phyloP scores from a whole-genome alignment of 2,329 filamentous ascomycete species.

The Incumbomyces lentus region DNA sequence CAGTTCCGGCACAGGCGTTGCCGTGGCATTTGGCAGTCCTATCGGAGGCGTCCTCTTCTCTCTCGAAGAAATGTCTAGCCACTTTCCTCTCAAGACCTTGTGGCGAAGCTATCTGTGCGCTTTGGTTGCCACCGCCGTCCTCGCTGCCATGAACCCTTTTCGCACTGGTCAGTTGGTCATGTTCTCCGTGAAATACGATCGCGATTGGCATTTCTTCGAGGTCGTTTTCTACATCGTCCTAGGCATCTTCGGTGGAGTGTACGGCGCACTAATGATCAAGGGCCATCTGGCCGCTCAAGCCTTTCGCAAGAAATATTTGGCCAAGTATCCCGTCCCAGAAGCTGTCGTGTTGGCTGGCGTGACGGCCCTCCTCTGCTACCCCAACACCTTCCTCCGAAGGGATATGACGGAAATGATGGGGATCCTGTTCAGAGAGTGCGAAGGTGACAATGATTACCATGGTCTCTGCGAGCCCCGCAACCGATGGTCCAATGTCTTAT shows the following conservation, averaged over 20 bases:
- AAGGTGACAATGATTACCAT: slow-evolving; percentile 77
- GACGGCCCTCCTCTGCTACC: slow-evolving; percentile 90
- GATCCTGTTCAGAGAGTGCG: slow-evolving; percentile 88
- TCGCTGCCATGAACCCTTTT: slow-evolving; percentile 96
- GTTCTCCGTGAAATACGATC: slow-evolving; percentile 95
- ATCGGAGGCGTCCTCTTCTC: slow-evolving; percentile 96
- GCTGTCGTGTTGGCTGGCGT: slow-evolving; percentile 70
- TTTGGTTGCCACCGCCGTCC: slow-evolving; percentile 80
- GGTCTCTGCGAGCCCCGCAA: slow-evolving; percentile 73
- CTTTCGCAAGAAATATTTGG: slow-evolving; percentile 86
- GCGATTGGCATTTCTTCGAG: slow-evolving; percentile 97
- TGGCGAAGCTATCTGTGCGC: slow-evolving; percentile 99
- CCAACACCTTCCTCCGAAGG: slow-evolving; percentile 86
- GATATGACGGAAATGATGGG: slow-evolving; percentile 99
- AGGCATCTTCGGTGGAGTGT: slow-evolving; percentile 85
- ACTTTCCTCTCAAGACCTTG: slow-evolving; percentile 93
- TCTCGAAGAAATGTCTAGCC: slow-evolving; percentile 91
- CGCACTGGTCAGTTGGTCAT: slow-evolving; percentile 95
- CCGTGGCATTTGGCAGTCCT: slow-evolving; percentile 91
- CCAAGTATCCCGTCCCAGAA: slow-evolving; percentile 74
- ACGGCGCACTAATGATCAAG: slow-evolving; percentile 94
- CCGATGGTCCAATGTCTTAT: slow-evolving; percentile 67
- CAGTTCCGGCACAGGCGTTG: slow-evolving; percentile 87
- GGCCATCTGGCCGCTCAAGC: slow-evolving; percentile 88
- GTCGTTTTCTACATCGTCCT: slow-evolving; percentile 84